phyloP scores from a whole-genome alignment of 2,329 filamentous ascomycete species.

The Xylariaceae sp. region DNA sequence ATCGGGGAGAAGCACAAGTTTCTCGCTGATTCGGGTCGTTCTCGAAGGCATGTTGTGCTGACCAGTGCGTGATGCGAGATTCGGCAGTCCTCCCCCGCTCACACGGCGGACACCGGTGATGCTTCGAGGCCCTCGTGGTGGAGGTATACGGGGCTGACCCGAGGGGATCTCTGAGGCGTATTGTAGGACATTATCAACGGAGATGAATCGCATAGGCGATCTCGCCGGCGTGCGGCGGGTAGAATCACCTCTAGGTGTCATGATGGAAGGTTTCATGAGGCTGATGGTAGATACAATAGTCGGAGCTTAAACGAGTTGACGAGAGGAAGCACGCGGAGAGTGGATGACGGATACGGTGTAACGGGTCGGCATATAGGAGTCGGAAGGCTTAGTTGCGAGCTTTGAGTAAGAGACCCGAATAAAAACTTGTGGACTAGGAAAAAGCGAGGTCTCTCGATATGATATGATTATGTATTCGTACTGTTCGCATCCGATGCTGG shows the following conservation, averaged over 20 bases:
- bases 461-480: no score
- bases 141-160: constrained; percentile 81
- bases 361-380: no score
- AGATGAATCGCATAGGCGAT: constrained; percentile 74
- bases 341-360: no score
- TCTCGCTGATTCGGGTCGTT: constrained; percentile 94
- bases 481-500: no score
- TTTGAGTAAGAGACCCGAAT: no score
- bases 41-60: constrained; percentile 75
- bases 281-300: background rate
- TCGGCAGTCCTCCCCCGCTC: constrained; percentile 54
- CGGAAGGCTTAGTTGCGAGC: no score
- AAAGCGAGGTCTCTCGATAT: no score
- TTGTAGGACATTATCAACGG: constrained; percentile 93
- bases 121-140: constrained; percentile 56
- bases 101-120: constrained; percentile 53
- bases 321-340: background rate
- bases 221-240: constrained; percentile 26
- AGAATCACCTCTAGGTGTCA: constrained; percentile 24
- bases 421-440: no score
- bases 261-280: background rate
- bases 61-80: constrained; percentile 53
- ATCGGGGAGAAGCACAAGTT: constrained; percentile 92
- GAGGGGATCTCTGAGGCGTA: constrained; percentile 95
- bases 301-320: background rate